Percentiles rank a stretch among this genome's conserved stretches.
Conservation (phyloP, 2,329 filamentous ascomycete genomes). For the Elsinoe australis region DNA sequence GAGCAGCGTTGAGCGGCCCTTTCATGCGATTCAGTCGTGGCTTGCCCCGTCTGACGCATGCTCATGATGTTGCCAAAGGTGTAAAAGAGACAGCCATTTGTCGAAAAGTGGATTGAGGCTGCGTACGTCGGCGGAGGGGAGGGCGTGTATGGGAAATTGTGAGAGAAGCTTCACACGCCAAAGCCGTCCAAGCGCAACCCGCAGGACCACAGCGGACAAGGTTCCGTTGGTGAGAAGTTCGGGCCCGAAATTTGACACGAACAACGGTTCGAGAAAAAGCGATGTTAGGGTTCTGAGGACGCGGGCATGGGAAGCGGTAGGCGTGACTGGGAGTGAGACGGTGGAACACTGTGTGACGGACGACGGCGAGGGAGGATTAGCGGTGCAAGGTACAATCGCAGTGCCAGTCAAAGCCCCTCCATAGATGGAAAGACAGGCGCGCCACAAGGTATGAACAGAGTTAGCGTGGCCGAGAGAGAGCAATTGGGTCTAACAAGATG, state of each 20-base stretch:
- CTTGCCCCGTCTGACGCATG: constrained; percentile 8
- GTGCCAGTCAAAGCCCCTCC: neutral
- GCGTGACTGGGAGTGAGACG: constrained; percentile 8
- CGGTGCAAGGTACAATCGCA: neutral
- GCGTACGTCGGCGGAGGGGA: constrained; percentile 4
- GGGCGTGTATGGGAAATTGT: constrained; percentile 7
- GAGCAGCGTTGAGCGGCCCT: constrained; percentile 15
- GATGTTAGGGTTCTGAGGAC: constrained; percentile 4
- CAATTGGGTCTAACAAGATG: constrained; percentile 5
- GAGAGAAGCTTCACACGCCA: constrained; percentile 13
- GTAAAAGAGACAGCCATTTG: neutral
- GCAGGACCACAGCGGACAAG: constrained; percentile 8
- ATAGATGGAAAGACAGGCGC: neutral
- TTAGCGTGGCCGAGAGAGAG: too few relatives aligned
- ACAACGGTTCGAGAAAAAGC: constrained; percentile 10
- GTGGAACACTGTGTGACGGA: neutral
- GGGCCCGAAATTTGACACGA: constrained; percentile 8
- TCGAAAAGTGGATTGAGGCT: neutral
- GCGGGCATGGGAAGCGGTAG: neutral
- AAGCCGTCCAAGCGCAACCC: constrained; percentile 5
- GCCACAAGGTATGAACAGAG: constrained; percentile 8
- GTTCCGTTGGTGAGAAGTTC: constrained; percentile 8
- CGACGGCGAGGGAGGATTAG: neutral
- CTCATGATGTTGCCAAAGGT: constrained; percentile 3
- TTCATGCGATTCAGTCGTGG: constrained; percentile 15